Evolutionary conservation across 1,284 basidiomycete genomes (phyloP), one percentile per base, ranked within the genome.

Genomic region (Malassezia dermatis): DNA sequence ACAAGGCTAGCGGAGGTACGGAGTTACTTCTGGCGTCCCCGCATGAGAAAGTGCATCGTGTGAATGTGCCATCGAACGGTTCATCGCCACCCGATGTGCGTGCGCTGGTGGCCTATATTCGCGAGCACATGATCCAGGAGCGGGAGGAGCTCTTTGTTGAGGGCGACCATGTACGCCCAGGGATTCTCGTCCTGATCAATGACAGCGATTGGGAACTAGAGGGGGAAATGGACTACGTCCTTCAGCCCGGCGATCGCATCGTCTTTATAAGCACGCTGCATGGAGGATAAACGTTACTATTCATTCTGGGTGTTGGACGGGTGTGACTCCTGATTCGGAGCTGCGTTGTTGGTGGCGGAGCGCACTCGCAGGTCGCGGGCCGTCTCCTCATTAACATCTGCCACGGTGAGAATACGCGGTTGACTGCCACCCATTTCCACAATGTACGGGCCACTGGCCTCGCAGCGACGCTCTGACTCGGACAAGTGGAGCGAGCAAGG

Each of bases 181-280:
- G 93, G 0, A 94, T 98, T 40, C 80, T 98, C 4, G 91, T 96
- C 0, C 79, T 98, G 27, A 84, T 98, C 61, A 98, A 96, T 73
- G 88, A 95, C 66, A 87, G 88, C 1, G 93, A 98, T 70, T 98
- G 93, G 93, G 93, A 96, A 73, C 80, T 98, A 10, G 91, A 96
- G 73, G 90, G 89, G 30, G 93, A 96, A 76, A 84, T 88, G 21
- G 84, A 86, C 27, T 96, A 94, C 73, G 79, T 79, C 60, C 75
- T 96, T 54, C 80, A 86, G 73, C 79, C 85, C 34, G 80, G 82
- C 2, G 93, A 98, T 74, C 86, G 93, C 76, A 81, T 96, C 48
- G 88, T 94, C 6, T 93, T 98, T 75, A 96, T 96, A 63, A 93
- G 89, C 31, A 96, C 91, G 0, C 76, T 96, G 42, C 93, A 96